phyloP scores from a whole-genome alignment of 495 filamentous ascomycete genomes.

The Penicillium atrosanguineum region DNA sequence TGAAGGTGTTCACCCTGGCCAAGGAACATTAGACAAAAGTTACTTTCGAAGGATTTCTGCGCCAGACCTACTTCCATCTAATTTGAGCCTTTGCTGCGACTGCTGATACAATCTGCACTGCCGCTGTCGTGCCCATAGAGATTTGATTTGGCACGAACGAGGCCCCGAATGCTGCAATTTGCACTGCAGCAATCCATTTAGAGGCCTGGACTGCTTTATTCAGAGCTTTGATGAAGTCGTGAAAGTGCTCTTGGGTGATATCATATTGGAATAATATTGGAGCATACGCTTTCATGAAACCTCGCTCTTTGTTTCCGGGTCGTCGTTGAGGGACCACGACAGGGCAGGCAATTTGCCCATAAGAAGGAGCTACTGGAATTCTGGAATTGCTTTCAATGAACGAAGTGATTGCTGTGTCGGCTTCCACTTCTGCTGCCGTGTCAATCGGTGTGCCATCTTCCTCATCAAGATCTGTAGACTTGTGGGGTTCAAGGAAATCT shows the following conservation, averaged over 20 bases:
- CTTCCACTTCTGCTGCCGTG: background rate
- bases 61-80: conserved; percentile 7
- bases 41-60: background rate
- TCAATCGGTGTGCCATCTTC: background rate
- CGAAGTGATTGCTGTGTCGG: conserved; percentile 1
- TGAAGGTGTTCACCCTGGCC: conserved; percentile 20
- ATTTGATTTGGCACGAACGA: conserved; percentile 16
- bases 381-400: conserved; percentile 2
- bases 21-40: background rate
- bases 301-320: conserved; percentile 26
- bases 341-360: conserved; percentile 12
- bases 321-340: conserved; percentile 29
- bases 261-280: conserved; percentile 35
- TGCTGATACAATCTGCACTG: conserved; percentile 19
- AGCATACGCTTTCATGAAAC: conserved; percentile 41
- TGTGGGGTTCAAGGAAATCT: background rate
- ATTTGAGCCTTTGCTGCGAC: conserved; percentile 17
- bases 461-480: no score
- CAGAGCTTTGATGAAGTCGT: conserved; percentile 39
- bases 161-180: conserved; percentile 14
- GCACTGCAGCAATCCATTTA: conserved; percentile 17
- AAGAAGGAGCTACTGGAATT: background rate
- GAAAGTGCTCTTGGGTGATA: conserved; percentile 37
- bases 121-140: conserved; percentile 13
- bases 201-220: conserved; percentile 28